Conservation (phyloP, 2,329 filamentous ascomycete genomes). For the Colletotrichum tanaceti region DNA sequence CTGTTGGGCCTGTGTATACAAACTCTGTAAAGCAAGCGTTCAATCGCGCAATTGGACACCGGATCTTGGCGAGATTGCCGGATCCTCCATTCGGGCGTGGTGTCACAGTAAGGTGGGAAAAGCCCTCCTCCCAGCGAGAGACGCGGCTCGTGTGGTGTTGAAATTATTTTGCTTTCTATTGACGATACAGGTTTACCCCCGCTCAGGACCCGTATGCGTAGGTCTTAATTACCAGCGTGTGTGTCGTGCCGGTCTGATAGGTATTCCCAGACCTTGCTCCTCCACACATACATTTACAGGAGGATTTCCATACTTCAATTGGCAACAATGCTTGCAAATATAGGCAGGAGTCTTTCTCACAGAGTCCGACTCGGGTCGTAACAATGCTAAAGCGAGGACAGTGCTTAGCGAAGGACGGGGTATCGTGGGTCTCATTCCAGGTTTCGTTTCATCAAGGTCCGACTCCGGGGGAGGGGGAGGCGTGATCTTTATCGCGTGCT, state of each 20-base stretch:
- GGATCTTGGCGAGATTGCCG: not conserved
- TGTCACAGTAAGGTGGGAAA: not conserved
- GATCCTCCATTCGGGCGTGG: not conserved
- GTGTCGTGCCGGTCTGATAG: not conserved
- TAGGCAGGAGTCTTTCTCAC: slow-evolving; percentile 14
- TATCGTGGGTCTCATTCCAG: slow-evolving; percentile 36
- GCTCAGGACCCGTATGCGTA: slow-evolving; percentile 11
- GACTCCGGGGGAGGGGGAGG: not conserved
- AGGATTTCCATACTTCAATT: not conserved
- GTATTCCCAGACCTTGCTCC: not conserved
- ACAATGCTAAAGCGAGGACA: slow-evolving; percentile 20
- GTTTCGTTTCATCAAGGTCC: slow-evolving; percentile 23
- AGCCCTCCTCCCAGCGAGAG: not conserved
- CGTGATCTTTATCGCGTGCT: not conserved
- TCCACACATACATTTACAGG: slow-evolving; percentile 17
- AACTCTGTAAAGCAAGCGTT: slow-evolving; percentile 19
- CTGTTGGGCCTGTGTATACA: slow-evolving; percentile 24
- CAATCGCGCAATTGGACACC: not conserved
- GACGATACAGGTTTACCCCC: slow-evolving; percentile 13
- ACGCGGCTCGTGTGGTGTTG: not conserved
- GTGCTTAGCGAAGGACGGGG: slow-evolving; percentile 38
- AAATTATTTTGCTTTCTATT: slow-evolving; percentile 3
- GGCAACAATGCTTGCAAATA: not conserved
- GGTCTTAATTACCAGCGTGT: slow-evolving; percentile 3
- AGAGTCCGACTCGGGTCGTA: slow-evolving; percentile 9